phyloP scores from a whole-genome alignment of 202 grass and related monocot species.

The Dendrocalamus latiflorus region DNA sequence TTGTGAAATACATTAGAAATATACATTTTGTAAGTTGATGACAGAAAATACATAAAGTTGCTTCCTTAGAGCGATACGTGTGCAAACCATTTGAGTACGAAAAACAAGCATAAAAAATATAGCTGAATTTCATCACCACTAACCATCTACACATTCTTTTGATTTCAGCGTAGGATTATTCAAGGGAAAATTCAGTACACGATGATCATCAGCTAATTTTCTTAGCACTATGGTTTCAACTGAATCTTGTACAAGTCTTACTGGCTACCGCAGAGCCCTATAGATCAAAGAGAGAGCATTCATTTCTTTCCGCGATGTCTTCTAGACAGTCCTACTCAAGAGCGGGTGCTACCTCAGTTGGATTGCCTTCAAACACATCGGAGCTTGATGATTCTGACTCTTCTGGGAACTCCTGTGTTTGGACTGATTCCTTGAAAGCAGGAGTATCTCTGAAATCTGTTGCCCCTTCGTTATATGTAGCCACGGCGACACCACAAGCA shows the following conservation, averaged over 20 bases:
- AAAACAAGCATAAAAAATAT: not conserved
- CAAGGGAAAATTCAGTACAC: slow-evolving; percentile 22
- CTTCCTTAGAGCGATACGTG: not conserved
- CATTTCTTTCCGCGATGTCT: not conserved
- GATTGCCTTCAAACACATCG: slow-evolving; percentile 92
- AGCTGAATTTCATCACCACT: slow-evolving; percentile 18
- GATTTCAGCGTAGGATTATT: not conserved
- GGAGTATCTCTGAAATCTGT: slow-evolving; percentile 88
- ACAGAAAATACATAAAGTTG: not conserved
- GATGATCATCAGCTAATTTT: not conserved
- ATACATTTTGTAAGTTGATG: not conserved
- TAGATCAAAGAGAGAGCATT: slow-evolving; percentile 9
- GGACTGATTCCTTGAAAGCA: slow-evolving; percentile 78
- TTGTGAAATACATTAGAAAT: not conserved
- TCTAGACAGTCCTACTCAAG: slow-evolving; percentile 52
- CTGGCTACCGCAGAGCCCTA: not conserved
- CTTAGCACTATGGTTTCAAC: slow-evolving; percentile 18
- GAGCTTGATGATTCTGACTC: slow-evolving; percentile 66
- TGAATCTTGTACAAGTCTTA: slow-evolving; percentile 21
- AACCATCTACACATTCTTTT: slow-evolving; percentile 26
- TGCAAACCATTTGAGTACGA: not conserved
- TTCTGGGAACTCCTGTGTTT: slow-evolving; percentile 71
- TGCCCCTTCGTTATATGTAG: slow-evolving; percentile 89
- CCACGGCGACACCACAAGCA: slow-evolving; percentile 83
- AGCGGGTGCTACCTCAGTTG: slow-evolving; percentile 87